phyloP scores from a whole-genome alignment of 83 land plant genomes.

The Picea abies region DNA sequence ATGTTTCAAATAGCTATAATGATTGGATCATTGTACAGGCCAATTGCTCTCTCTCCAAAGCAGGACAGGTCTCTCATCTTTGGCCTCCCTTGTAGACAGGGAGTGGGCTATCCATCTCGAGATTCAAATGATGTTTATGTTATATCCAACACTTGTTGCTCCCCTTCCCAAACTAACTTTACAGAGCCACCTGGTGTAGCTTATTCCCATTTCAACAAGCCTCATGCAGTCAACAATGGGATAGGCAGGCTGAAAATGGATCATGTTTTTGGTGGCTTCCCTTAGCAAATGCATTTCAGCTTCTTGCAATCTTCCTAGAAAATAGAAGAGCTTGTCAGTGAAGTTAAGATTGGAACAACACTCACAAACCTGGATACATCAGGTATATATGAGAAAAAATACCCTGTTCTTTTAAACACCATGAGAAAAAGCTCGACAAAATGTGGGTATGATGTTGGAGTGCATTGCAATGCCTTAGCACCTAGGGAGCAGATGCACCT shows the following conservation, averaged over 20 bases:
- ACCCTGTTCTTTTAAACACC: not conserved
- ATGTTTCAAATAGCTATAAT: no score
- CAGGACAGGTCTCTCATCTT: no score
- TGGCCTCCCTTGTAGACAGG: no score
- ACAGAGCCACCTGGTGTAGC: not conserved
- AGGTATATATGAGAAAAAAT: not conserved
- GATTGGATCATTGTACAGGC: no score
- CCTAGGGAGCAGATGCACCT: no score
- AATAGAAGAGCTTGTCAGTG: not conserved
- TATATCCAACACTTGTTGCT: not conserved
- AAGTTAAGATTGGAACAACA: slow-evolving; percentile 3
- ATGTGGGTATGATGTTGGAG: not conserved
- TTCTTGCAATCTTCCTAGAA: not conserved
- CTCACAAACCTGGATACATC: not conserved
- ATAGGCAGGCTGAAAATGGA: not conserved
- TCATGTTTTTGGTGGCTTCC: slow-evolving; percentile 18
- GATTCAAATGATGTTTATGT: not conserved
- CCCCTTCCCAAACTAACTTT: slow-evolving; percentile 9
- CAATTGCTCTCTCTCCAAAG: no score
- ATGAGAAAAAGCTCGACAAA: not conserved
- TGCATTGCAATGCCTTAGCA: no score
- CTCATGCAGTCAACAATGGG: not conserved
- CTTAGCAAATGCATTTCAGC: not conserved
- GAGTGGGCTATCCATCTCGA: no score
- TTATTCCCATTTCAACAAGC: not conserved